Conservation (phyloP, 495 filamentous ascomycete species). For the Massariosphaeria phaeospora region DNA sequence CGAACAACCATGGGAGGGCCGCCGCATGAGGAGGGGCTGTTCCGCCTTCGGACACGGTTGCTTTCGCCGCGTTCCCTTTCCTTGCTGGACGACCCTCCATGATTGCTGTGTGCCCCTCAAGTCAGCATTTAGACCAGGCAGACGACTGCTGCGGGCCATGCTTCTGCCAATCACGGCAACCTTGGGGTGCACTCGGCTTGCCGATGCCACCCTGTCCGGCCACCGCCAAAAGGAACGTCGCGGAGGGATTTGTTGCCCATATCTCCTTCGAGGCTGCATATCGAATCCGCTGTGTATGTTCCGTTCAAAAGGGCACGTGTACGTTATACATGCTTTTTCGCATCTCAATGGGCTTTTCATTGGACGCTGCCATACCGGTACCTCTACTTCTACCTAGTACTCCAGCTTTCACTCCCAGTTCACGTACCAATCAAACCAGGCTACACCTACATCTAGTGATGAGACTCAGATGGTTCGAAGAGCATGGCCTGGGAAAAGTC, state of each 20-base stretch:
- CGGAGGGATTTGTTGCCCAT: background rate
- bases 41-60: background rate
- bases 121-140: constrained; percentile 29
- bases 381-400: background rate
- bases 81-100: constrained; percentile 7
- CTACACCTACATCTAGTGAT: background rate
- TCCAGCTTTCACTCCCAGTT: background rate
- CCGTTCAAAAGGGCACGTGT: constrained; percentile 6
- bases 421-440: constrained; percentile 6
- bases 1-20: background rate
- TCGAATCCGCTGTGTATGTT: constrained; percentile 1
- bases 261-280: constrained; percentile 22
- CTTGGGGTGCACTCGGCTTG: background rate
- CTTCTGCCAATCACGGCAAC: constrained; percentile 11
- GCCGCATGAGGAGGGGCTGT: constrained; percentile 3
- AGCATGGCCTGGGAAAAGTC: background rate
- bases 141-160: constrained; percentile 11
- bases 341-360: constrained; percentile 1
- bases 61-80: constrained; percentile 2
- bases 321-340: background rate
- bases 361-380: background rate
- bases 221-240: constrained; percentile 11
- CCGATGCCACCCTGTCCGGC: constrained; percentile 9
- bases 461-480: background rate
- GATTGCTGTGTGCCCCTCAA: constrained; percentile 11